These are phyloP conservation scores for Xerocomellus intermedius DNA, from an alignment of 768 basidiomycete species.

Conservation along the genomic window DNA sequence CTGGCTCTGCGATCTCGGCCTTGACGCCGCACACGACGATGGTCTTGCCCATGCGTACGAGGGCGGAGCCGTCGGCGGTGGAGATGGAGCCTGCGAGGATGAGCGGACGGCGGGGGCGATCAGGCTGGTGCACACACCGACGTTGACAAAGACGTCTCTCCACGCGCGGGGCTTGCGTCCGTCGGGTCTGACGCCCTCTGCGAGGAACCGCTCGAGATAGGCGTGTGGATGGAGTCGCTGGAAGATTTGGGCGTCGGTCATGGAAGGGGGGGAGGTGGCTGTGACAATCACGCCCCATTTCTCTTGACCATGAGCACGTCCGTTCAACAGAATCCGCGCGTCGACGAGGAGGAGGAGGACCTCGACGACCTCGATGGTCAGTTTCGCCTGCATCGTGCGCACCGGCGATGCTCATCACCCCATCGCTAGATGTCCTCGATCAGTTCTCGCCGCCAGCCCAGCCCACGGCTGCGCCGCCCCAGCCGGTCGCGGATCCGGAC, in stretches of 20 bases:
- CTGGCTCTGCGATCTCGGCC: constrained; percentile 91
- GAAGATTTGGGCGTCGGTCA: constrained; percentile 47
- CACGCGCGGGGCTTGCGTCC: constrained; percentile 69
- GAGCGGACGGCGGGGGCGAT: background rate
- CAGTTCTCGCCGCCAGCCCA: constrained; percentile 36
- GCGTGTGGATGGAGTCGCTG: constrained; percentile 85
- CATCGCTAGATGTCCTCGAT: constrained; percentile 46
- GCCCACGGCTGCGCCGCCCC: constrained; percentile 21
- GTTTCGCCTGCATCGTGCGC: background rate
- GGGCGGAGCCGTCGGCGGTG: constrained; percentile 89
- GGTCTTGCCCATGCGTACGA: constrained; percentile 90
- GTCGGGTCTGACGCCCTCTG: constrained; percentile 78
- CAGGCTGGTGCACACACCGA: constrained; percentile 52
- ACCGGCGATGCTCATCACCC: constrained; percentile 7
- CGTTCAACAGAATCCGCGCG: constrained; percentile 13
- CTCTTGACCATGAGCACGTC: constrained; percentile 13
- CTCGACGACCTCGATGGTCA: constrained; percentile 45
- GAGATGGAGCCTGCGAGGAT: constrained; percentile 75
- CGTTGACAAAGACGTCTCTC: constrained; percentile 75
- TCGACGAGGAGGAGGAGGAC: constrained; percentile 40
- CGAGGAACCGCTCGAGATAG: constrained; percentile 85
- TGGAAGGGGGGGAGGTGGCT: background rate
- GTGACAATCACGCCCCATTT: no score
- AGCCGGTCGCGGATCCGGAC: constrained; percentile 1
- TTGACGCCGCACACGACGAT: constrained; percentile 96